A percentile compares a stretch with the other conserved stretches of the same genome.
These are phyloP conservation scores for Phytophthora foliorum DNA, from an alignment of 352 stramenopile species.

Conservation along the genomic window DNA sequence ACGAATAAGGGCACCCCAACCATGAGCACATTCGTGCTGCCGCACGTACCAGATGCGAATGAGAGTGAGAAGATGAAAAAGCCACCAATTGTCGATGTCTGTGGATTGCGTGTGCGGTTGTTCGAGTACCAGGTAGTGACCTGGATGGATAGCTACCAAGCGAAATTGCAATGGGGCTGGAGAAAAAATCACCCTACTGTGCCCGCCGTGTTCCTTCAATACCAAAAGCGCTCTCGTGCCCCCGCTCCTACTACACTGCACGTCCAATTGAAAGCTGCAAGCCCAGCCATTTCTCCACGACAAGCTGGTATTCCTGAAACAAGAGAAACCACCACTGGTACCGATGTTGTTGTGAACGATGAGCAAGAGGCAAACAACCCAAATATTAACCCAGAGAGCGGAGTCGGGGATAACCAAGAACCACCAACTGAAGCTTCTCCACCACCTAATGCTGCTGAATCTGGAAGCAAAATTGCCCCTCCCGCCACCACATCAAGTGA, in stretches of 20 bases:
- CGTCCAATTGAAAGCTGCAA: slow-evolving; percentile 43
- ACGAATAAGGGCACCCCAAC: slow-evolving; percentile 52
- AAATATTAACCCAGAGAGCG: not conserved
- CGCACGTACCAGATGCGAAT: slow-evolving; percentile 14
- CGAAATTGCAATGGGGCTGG: slow-evolving; percentile 57
- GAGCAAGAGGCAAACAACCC: slow-evolving; percentile 3
- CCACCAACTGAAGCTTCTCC: slow-evolving; percentile 1
- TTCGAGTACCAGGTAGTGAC: slow-evolving; percentile 67
- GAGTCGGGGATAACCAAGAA: slow-evolving; percentile 28
- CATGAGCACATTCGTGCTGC: slow-evolving; percentile 48
- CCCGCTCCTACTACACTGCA: slow-evolving; percentile 48
- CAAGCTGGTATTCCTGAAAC: slow-evolving; percentile 5
- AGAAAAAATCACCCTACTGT: slow-evolving; percentile 42
- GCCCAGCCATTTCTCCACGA: slow-evolving; percentile 1
- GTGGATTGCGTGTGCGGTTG: slow-evolving; percentile 55
- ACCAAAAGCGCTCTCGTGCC: slow-evolving; percentile 53
- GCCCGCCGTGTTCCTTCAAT: slow-evolving; percentile 70
- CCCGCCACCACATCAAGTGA: slow-evolving; percentile 11
- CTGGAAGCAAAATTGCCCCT: not conserved
- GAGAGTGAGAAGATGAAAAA: slow-evolving; percentile 8
- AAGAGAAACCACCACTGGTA: not conserved
- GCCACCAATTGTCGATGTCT: slow-evolving; percentile 19
- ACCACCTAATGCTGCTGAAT: not conserved
- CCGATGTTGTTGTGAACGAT: not conserved
- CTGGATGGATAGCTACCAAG: slow-evolving; percentile 75